Evolutionary conservation across 495 filamentous ascomycete genomes (phyloP).

Genomic region (Aspergillus diversus): DNA sequence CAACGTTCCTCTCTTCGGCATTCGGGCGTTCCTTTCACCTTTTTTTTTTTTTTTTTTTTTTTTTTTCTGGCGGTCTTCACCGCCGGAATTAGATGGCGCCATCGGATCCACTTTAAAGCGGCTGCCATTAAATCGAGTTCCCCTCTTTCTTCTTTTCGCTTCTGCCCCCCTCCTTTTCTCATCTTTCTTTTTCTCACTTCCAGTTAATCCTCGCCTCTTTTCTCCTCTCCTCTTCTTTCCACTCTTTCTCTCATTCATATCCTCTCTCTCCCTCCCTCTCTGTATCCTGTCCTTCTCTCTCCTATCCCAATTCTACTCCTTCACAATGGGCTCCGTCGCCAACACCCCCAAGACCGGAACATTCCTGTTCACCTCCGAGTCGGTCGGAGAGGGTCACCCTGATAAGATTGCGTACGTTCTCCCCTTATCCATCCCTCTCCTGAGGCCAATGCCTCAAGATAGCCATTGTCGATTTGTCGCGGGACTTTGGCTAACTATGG

Average conservation of each 20-base stretch:
- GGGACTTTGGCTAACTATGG: conserved; percentile 15
- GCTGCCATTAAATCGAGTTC: conserved; percentile 17
- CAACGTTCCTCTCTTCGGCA: neutral
- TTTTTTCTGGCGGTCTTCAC: conserved; percentile 26
- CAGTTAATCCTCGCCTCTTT: conserved; percentile 13
- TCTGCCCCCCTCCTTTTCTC: conserved; percentile 24
- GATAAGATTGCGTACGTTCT: conserved; percentile 86
- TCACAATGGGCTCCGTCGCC: conserved; percentile 63
- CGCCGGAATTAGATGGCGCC: conserved; percentile 32
- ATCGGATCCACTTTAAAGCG: conserved; percentile 36
- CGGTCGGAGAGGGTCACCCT: conserved; percentile 95
- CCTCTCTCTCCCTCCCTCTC: conserved; percentile 25
- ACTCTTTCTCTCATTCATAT: conserved; percentile 24
- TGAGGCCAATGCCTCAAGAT: conserved; percentile 9
- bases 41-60: conserved; percentile 5
- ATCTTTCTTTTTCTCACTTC: conserved; percentile 20
- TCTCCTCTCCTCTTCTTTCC: conserved; percentile 32
- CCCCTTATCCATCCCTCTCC: neutral
- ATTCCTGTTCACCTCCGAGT: conserved; percentile 99
- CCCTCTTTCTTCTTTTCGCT: conserved; percentile 24
- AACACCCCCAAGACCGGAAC: conserved; percentile 67
- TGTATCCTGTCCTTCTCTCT: conserved; percentile 25
- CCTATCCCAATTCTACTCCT: conserved; percentile 25
- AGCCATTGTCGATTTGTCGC: neutral
- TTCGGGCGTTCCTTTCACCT: neutral